A percentile compares a stretch with the other conserved stretches of the same genome.
Conservation (phyloP, 768 basidiomycete species). For the Lanmaoa pseudosensibilis region DNA sequence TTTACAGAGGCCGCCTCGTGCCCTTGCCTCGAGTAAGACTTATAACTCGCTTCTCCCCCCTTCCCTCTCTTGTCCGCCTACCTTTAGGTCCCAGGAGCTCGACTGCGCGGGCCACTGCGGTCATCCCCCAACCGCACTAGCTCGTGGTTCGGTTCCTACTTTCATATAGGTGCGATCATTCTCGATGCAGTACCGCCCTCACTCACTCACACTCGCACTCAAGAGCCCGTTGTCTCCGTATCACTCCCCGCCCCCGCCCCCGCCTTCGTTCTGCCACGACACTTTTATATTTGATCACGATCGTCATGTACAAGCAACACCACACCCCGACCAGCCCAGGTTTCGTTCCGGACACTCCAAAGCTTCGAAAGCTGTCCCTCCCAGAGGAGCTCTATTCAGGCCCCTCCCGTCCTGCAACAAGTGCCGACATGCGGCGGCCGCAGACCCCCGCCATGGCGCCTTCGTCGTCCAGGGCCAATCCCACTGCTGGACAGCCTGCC, state of each 20-base stretch:
- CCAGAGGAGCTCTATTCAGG: conserved; percentile 14
- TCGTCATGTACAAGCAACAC: conserved; percentile 27
- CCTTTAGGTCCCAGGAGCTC: conserved; percentile 18
- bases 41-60: conserved; percentile 15
- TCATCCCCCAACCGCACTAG: conserved; percentile 14
- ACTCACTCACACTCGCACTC: neutral
- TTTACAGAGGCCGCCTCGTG: conserved; percentile 27
- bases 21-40: conserved; percentile 25
- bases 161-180: conserved; percentile 14
- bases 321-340: conserved; percentile 14
- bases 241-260: neutral
- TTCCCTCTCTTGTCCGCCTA: conserved; percentile 13
- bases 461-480: conserved; percentile 20
- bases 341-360: conserved; percentile 25
- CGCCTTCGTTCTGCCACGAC: conserved; percentile 21
- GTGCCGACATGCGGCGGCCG: conserved; percentile 17
- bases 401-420: conserved; percentile 18
- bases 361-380: conserved; percentile 15
- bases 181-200: neutral
- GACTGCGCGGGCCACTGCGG: conserved; percentile 31
- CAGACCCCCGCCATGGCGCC: conserved; percentile 19
- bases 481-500: conserved; percentile 23
- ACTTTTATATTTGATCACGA: conserved; percentile 25
- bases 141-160: conserved; percentile 15
- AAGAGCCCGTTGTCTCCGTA: conserved; percentile 3